These are phyloP conservation scores for Haematococcus sp. DNA, from an alignment of 139 green algal species.

Conservation along the genomic window DNA sequence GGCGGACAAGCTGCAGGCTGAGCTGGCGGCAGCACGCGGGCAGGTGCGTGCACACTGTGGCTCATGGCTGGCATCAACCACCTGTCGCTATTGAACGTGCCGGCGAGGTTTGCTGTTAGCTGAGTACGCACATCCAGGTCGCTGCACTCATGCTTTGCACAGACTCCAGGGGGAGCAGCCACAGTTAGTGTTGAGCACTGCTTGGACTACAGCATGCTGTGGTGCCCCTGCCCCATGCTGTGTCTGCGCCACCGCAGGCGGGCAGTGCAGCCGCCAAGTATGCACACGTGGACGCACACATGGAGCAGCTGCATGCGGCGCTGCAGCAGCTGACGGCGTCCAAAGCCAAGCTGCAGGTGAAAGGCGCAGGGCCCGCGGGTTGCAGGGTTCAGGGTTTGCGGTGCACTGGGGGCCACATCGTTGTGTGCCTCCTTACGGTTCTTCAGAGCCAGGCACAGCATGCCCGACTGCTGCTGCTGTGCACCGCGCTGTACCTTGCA, in stretches of 20 bases:
- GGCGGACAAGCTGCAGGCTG: constrained; percentile 1
- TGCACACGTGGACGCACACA: not conserved
- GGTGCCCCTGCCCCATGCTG: no score
- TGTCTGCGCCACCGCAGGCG: not conserved
- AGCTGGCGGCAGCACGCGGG: not conserved
- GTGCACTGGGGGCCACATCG: not conserved
- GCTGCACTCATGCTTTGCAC: no score
- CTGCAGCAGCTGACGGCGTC: not conserved
- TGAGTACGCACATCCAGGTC: no score
- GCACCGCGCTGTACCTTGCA: no score
- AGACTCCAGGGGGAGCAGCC: no score
- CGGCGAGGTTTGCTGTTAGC: no score
- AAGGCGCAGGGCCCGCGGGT: not conserved
- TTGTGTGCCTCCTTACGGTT: no score
- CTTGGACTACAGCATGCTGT: no score
- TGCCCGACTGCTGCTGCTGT: no score
- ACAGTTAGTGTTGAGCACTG: no score
- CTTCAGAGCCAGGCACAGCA: no score
- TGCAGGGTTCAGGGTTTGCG: not conserved
- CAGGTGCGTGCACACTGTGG: not conserved
- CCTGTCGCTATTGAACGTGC: not conserved
- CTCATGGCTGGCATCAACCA: not conserved
- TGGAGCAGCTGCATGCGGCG: constrained; percentile 7
- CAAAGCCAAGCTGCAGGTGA: not conserved
- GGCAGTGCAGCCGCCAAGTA: not conserved